Conservation (phyloP, 2,329 filamentous ascomycete species). For the Stemphylium beticola region DNA sequence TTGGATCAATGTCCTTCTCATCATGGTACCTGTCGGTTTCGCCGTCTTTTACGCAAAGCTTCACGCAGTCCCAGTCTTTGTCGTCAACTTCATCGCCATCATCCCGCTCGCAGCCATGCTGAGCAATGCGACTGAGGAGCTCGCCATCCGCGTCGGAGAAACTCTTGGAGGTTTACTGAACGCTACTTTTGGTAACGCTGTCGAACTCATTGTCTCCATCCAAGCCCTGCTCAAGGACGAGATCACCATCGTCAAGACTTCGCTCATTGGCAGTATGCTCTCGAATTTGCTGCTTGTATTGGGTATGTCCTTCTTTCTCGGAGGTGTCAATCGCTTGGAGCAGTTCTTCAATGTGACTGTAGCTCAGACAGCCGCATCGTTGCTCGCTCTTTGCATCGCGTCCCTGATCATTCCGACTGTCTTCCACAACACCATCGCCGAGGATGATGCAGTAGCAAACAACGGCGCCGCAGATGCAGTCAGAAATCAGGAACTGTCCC, state of each 20-base stretch:
- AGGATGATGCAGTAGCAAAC: constrained; percentile 23
- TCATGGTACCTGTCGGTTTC: constrained; percentile 79
- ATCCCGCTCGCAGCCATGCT: constrained; percentile 87
- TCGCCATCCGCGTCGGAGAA: constrained; percentile 78
- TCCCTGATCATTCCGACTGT: constrained; percentile 89
- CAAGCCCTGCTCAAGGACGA: constrained; percentile 78
- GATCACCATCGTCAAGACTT: constrained; percentile 88
- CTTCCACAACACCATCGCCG: constrained; percentile 58
- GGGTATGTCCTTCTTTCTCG: constrained; percentile 92
- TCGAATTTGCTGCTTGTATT: constrained; percentile 89
- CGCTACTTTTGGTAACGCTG: constrained; percentile 89
- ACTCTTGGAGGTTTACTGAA: constrained; percentile 88
- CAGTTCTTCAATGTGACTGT: constrained; percentile 94
- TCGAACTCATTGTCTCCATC: constrained; percentile 87
- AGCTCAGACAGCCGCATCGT: constrained; percentile 83
- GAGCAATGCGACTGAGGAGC: constrained; percentile 87
- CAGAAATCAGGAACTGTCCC: constrained; percentile 57
- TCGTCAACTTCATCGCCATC: constrained; percentile 93
- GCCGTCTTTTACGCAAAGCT: constrained; percentile 68
- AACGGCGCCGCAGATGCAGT: constrained; percentile 28
- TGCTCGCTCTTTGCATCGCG: constrained; percentile 79
- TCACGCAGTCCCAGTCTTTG: constrained; percentile 63
- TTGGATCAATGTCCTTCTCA: constrained; percentile 83
- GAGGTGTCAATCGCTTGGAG: constrained; percentile 76
- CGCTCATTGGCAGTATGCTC: constrained; percentile 87